A percentile compares a stretch with the other conserved stretches of the same genome.
Evolutionary conservation across 257 asterid genomes (phyloP).

Genomic region (Nicotiana obtusifolia): DNA sequence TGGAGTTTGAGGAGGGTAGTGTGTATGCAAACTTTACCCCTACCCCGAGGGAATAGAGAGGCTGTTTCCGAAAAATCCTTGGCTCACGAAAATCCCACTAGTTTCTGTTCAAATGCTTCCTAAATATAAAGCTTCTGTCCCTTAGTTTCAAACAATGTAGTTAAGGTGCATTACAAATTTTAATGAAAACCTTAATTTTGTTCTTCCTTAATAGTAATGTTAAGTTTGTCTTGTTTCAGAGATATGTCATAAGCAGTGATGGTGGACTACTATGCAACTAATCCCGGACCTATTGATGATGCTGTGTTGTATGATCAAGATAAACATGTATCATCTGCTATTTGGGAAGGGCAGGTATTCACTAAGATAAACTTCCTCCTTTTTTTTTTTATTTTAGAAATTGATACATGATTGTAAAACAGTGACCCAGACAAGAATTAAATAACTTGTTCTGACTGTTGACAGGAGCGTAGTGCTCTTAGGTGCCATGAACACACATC

Average conservation of each 20-base stretch:
- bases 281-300: slow-evolving; percentile 85
- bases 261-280: slow-evolving; percentile 63
- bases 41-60: too few relatives aligned
- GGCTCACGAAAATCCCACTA: too few relatives aligned
- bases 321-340: slow-evolving; percentile 86
- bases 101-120: too few relatives aligned
- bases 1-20: too few relatives aligned
- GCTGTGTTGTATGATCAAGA: slow-evolving; percentile 85
- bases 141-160: background rate
- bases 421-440: background rate
- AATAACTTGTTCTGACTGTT: slow-evolving; percentile 9
- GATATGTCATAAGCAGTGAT: slow-evolving; percentile 6
- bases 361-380: background rate
- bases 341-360: slow-evolving; percentile 96
- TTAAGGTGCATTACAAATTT: background rate
- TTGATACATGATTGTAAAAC: background rate
- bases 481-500: slow-evolving; percentile 98
- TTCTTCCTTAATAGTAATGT: background rate
- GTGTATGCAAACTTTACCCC: too few relatives aligned
- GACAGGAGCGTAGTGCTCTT: slow-evolving; percentile 92
- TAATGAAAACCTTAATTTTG: background rate
- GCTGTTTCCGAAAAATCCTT: too few relatives aligned
- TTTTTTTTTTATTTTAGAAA: background rate
- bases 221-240: background rate
- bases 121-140: too few relatives aligned